A percentile compares a stretch with the other conserved stretches of the same genome.
These are phyloP conservation scores for Coniochaeta prunicola DNA, from an alignment of 2,329 filamentous ascomycete genomes.

Conservation along the genomic window DNA sequence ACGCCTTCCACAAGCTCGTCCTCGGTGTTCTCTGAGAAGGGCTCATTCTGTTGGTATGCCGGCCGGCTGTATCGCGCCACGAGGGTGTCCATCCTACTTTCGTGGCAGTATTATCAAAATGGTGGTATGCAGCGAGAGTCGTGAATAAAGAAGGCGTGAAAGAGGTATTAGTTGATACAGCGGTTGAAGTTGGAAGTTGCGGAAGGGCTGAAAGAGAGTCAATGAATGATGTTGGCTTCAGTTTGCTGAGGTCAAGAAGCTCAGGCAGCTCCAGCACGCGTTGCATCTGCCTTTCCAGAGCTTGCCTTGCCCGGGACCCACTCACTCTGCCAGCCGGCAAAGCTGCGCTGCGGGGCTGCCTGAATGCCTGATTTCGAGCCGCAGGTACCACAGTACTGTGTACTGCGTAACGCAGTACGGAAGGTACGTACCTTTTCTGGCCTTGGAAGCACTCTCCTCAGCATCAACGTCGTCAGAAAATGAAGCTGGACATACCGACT, in stretches of 20 bases:
- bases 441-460: too few relatives aligned
- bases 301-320: background rate
- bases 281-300: background rate
- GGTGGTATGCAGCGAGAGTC: background rate
- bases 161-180: slow-evolving; percentile 5
- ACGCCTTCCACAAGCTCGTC: slow-evolving; percentile 63
- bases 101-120: background rate
- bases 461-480: too few relatives aligned
- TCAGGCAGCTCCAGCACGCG: slow-evolving; percentile 36
- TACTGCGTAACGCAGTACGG: too few relatives aligned
- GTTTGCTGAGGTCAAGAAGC: slow-evolving; percentile 11
- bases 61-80: slow-evolving; percentile 87
- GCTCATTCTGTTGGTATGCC: slow-evolving; percentile 63
- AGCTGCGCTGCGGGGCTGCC: background rate
- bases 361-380: background rate
- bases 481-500: too few relatives aligned
- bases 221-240: slow-evolving; percentile 1
- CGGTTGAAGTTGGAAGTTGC: slow-evolving; percentile 11
- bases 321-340: background rate
- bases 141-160: background rate
- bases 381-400: too few relatives aligned
- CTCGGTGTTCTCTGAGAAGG: slow-evolving; percentile 64
- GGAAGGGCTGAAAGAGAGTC: slow-evolving; percentile 10
- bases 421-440: too few relatives aligned
- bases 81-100: slow-evolving; percentile 72